Base-by-base conservation (phyloP, 2,329 filamentous ascomycete species). In the Monilinia fructigena region DNA sequence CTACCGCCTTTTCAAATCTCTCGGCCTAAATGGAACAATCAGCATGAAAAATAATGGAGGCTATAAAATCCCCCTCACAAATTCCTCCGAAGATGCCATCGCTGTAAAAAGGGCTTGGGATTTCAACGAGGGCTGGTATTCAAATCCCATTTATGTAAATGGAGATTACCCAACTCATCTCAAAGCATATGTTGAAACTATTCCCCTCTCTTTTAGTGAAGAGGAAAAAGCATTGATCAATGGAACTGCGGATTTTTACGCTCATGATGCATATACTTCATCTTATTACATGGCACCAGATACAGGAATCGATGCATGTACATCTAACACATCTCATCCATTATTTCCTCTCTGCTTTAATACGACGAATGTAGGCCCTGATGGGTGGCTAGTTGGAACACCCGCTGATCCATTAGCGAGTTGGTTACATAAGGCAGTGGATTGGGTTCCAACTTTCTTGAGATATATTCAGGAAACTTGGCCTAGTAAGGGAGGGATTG, bases 211-310 rank as follows among this genome's bases (percentile, higher is more conserved):
- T 3, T 78, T 88, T 40, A 84, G 77, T 0, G 69, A 78, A 0
- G 75, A 77, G 2, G 79, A 89, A 50, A 76, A 87, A n/a, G 72
- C 70, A 2, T 79, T 81, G 58, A 80, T 85, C 40, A 78, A 79
- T 26, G 79, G 80, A 8, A 85, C 82, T 0, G 79, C 81, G 3
- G 85, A 87, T 73, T 82, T 86, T 65, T 79, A 85, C 50, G 83
- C 80, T 8, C 80, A 87, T 48, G 84, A 88, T 69, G 82, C 84
- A 0, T 88, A 88, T 75, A 86, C 83, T 0, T 81, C 83, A 0
- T 82, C 81, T 0, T 82, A 85, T 1, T 81, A 86, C n/a, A 68
- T 69, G 55, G 71, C 81, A 0, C 81, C 83, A 0, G 72, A 75
- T 40, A 70, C 66, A 2, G 78, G 78, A n/a, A 72, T 79, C 50